phyloP scores from a whole-genome alignment of 495 filamentous ascomycete genomes.

The Terfezia boudieri region DNA sequence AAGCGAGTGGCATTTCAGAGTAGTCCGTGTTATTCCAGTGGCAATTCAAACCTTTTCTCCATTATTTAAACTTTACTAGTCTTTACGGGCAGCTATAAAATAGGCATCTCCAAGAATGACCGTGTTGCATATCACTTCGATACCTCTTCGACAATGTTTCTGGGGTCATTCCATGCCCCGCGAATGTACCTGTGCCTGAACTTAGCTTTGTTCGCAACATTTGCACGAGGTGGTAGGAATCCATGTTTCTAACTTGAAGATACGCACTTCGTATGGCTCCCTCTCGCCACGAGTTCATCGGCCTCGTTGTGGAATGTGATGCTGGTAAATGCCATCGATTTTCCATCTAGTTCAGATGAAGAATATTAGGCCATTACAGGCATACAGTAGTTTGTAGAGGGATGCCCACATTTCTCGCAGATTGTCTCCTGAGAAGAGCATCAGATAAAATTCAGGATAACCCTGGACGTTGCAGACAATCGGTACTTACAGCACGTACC shows the following conservation, averaged over 20 bases:
- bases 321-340: conserved; percentile 71
- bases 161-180: conserved; percentile 6
- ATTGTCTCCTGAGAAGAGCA: neutral
- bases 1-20: too few species aligned
- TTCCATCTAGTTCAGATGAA: conserved; percentile 41
- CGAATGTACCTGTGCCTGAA: conserved; percentile 6
- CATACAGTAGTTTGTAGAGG: neutral
- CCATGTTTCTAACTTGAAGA: too few species aligned
- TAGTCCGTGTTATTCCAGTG: too few species aligned
- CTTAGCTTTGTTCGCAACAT: neutral
- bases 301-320: conserved; percentile 58
- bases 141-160: conserved; percentile 10
- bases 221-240: too few species aligned
- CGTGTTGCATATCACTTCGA: too few species aligned
- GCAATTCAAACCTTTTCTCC: too few species aligned
- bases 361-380: neutral
- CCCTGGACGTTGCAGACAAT: neutral
- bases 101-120: too few species aligned
- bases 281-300: conserved; percentile 59
- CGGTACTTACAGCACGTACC: conserved; percentile 28
- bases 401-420: neutral
- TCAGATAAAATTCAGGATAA: neutral
- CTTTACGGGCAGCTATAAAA: too few species aligned
- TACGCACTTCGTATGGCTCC: conserved; percentile 86
- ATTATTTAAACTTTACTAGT: too few species aligned